phyloP scores from a whole-genome alignment of 169 alveolate species.

The Cryptosporidium parvum region DNA sequence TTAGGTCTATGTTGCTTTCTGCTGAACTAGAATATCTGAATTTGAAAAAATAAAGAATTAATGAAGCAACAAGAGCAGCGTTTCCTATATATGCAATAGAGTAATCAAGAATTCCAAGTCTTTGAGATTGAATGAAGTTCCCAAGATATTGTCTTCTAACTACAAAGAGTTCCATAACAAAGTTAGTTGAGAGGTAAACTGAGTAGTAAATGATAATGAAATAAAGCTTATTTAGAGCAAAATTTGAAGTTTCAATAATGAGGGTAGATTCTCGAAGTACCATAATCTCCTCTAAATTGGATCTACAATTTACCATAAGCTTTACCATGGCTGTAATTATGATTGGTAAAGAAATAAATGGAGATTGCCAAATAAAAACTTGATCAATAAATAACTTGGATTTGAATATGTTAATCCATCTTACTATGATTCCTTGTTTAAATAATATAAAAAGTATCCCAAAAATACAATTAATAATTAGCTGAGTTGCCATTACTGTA shows the following conservation, averaged over 20 bases:
- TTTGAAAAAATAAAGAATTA: conserved; percentile 29
- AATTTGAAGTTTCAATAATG: conserved; percentile 6
- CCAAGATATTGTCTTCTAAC: conserved; percentile 47
- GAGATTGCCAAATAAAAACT: conserved; percentile 32
- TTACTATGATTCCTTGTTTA: conserved; percentile 12
- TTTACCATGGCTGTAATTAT: conserved; percentile 13
- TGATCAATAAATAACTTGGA: conserved; percentile 47
- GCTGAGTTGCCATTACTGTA: neutral
- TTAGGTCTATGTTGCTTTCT: conserved; percentile 29
- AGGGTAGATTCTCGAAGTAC: neutral
- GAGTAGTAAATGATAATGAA: conserved; percentile 7
- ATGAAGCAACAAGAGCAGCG: conserved; percentile 29
- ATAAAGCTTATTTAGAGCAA: neutral
- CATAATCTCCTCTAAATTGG: neutral
- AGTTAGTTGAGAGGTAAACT: neutral
- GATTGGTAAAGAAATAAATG: conserved; percentile 34
- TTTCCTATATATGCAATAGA: conserved; percentile 50
- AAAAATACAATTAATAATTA: neutral
- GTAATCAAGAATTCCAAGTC: conserved; percentile 60
- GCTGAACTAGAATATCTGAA: neutral
- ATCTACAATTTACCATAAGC: conserved; percentile 16
- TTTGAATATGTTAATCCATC: conserved; percentile 25
- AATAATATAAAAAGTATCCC: conserved; percentile 10
- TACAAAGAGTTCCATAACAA: conserved; percentile 23
- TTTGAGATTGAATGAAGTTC: conserved; percentile 6